These are phyloP conservation scores for Hypholoma fasciculare DNA, from an alignment of 768 basidiomycete genomes.

Conservation along the genomic window DNA sequence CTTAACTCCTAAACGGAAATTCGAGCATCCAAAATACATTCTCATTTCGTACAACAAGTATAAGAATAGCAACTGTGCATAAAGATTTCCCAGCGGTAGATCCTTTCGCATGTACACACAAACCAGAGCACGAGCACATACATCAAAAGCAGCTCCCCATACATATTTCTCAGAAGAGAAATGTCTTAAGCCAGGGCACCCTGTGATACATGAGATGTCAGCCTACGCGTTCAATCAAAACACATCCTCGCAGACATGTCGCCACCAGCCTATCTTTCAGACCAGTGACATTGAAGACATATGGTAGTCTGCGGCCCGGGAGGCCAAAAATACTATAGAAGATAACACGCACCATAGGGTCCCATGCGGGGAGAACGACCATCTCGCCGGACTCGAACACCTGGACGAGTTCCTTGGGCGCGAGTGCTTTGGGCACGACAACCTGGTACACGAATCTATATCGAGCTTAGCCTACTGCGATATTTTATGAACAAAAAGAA, in stretches of 20 bases:
- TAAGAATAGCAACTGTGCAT: no score
- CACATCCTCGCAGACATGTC: not conserved
- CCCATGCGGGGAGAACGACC: slow-evolving; percentile 84
- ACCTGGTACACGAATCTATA: slow-evolving; percentile 88
- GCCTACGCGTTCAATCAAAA: not conserved
- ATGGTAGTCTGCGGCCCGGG: not conserved
- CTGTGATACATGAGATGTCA: slow-evolving; percentile 7
- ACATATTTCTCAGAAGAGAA: not conserved
- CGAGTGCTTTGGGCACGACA: slow-evolving; percentile 79
- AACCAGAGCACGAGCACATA: not conserved
- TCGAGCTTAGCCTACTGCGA: not conserved
- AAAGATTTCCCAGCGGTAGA: no score
- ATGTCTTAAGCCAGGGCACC: slow-evolving; percentile 17
- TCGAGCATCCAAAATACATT: no score
- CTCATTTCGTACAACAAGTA: no score
- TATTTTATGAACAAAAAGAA: not conserved
- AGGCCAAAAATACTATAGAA: not conserved
- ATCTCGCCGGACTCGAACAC: slow-evolving; percentile 71
- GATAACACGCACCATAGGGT: slow-evolving; percentile 71
- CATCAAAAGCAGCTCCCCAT: not conserved
- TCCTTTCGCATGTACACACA: no score
- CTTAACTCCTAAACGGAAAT: no score
- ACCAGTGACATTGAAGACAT: no score
- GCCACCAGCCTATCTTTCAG: not conserved
- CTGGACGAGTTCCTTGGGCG: slow-evolving; percentile 78